phyloP scores from a whole-genome alignment of 2,329 filamentous ascomycete genomes.

The Talaromyces amestolkiae region DNA sequence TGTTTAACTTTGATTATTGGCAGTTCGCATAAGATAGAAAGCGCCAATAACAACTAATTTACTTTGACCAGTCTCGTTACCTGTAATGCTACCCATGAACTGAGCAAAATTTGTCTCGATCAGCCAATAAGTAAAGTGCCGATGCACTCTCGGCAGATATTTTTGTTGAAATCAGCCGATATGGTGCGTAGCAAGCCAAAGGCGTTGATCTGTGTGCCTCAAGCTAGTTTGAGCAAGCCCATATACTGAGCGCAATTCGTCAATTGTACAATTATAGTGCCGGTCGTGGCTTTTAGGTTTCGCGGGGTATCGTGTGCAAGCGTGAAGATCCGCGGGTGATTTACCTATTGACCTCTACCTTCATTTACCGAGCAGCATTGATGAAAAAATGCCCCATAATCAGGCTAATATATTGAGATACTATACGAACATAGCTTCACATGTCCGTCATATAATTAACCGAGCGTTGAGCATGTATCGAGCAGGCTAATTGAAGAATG shows the following conservation, averaged over 20 bases:
- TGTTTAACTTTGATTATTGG: slow-evolving; percentile 7
- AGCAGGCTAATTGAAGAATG: neutral
- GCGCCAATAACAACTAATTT: neutral
- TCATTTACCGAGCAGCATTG: too few relatives aligned
- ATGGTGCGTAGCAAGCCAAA: neutral
- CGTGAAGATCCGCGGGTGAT: neutral
- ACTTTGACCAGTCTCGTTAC: neutral
- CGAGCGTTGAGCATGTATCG: neutral
- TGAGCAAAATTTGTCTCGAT: neutral
- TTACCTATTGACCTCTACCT: neutral
- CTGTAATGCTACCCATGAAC: neutral
- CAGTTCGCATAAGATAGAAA: neutral
- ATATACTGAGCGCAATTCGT: neutral
- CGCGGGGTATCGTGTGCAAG: neutral
- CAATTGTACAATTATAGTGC: neutral
- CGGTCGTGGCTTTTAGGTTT: neutral
- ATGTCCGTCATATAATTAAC: neutral
- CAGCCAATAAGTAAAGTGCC: neutral
- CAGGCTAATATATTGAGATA: neutral
- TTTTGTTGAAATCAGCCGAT: neutral
- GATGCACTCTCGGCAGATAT: neutral
- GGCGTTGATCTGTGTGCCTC: neutral
- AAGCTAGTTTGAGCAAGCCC: neutral
- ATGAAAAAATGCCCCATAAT: neutral
- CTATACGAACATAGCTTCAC: neutral